phyloP scores from a whole-genome alignment of 208 protist genomes.

The Trypanosomatidae sp. region DNA sequence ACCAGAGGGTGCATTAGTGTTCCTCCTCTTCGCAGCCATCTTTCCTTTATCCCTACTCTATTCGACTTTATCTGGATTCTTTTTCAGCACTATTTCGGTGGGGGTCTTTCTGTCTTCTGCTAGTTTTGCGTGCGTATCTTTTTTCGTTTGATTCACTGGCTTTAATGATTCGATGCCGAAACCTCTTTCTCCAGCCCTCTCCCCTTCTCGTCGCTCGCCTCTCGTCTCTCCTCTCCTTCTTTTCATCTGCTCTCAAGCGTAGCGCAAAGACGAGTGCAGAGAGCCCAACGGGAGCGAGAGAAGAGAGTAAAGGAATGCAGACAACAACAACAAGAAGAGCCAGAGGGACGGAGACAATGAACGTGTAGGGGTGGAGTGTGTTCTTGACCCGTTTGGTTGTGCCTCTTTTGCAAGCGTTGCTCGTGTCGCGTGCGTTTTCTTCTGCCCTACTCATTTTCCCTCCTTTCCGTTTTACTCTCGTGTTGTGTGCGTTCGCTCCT shows the following conservation, averaged over 20 bases:
- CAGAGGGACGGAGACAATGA: too few relatives aligned
- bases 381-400: conserved; percentile 18
- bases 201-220: conserved; percentile 2
- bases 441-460: background rate
- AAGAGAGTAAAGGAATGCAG: conserved; percentile 1
- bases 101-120: background rate
- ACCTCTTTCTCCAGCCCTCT: background rate
- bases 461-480: background rate
- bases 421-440: background rate
- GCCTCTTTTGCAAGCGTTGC: conserved; percentile 6
- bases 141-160: background rate
- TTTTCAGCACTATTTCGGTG: conserved; percentile 15
- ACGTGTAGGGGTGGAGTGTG: background rate
- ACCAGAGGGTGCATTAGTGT: background rate
- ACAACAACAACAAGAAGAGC: background rate
- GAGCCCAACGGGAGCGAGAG: background rate
- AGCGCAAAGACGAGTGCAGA: conserved; percentile 4
- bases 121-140: background rate
- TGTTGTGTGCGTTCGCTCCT: too few relatives aligned
- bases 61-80: background rate
- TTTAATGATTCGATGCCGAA: background rate
- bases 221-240: conserved; percentile 3
- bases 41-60: background rate
- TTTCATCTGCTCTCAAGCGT: conserved; percentile 11
- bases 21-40: background rate